These are phyloP conservation scores for Scleromitrula shiraiana DNA, from an alignment of 2,329 filamentous ascomycete species.

Conservation along the genomic window DNA sequence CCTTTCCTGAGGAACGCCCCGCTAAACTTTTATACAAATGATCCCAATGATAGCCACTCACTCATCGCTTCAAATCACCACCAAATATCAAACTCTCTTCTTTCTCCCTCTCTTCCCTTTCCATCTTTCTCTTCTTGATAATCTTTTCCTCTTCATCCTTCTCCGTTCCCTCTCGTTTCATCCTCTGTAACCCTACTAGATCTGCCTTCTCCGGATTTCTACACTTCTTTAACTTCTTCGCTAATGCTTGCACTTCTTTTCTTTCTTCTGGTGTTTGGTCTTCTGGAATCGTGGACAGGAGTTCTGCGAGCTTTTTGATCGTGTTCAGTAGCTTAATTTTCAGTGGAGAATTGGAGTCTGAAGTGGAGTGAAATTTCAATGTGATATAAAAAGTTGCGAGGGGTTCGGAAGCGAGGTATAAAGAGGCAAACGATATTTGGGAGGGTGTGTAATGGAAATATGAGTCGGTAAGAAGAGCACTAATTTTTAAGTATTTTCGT, in stretches of 20 bases:
- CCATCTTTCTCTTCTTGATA: conserved; percentile 35
- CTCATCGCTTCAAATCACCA: conserved; percentile 15
- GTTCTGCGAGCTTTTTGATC: neutral
- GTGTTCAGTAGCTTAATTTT: conserved; percentile 1
- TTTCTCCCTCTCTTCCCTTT: conserved; percentile 31
- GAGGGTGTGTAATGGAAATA: conserved; percentile 95
- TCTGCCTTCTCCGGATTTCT: conserved; percentile 68
- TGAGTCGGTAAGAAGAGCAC: conserved; percentile 81
- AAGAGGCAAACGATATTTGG: conserved; percentile 82
- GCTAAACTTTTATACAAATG: conserved; percentile 14
- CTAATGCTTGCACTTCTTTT: conserved; percentile 48
- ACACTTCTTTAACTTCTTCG: conserved; percentile 64
- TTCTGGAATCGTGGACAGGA: conserved; percentile 10
- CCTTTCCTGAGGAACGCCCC: conserved; percentile 15
- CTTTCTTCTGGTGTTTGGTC: conserved; percentile 26
- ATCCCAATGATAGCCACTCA: conserved; percentile 12
- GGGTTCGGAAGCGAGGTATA: conserved; percentile 65
- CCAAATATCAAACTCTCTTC: conserved; percentile 31
- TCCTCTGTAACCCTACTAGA: conserved; percentile 54
- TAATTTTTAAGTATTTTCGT: conserved; percentile 65
- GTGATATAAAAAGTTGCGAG: conserved; percentile 35
- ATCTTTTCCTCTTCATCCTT: conserved; percentile 21
- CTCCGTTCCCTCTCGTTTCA: conserved; percentile 42
- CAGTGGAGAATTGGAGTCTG: neutral
- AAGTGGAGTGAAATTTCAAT: conserved; percentile 21